phyloP scores from a whole-genome alignment of 2,329 filamentous ascomycete genomes.

The Colletotrichum coccodes region DNA sequence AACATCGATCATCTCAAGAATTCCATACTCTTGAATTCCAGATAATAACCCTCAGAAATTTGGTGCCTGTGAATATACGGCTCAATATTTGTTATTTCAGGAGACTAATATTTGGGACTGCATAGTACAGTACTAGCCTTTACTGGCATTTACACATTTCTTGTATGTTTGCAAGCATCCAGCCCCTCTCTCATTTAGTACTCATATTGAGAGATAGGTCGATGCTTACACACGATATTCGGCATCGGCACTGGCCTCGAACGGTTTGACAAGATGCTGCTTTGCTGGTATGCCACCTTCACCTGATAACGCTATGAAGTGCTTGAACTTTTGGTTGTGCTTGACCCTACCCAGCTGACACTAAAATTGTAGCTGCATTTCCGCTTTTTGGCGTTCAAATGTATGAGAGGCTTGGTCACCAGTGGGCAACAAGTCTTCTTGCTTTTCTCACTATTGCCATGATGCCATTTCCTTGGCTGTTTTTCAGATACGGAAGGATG shows the following conservation, averaged over 20 bases:
- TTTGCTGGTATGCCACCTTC: conserved; percentile 69
- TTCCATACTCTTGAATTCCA: no score
- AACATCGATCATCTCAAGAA: no score
- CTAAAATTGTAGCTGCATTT: conserved; percentile 67
- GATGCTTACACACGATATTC: conserved; percentile 83
- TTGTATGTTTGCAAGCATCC: conserved; percentile 64
- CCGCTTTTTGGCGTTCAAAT: conserved; percentile 79
- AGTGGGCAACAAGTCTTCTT: conserved; percentile 73
- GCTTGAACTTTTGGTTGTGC: neutral
- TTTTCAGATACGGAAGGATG: conserved; percentile 68
- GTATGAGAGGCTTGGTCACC: conserved; percentile 74
- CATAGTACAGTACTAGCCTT: conserved; percentile 79
- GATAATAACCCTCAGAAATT: no score
- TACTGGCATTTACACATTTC: conserved; percentile 86
- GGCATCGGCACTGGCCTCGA: conserved; percentile 84
- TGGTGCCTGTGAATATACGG: no score
- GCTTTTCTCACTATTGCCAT: conserved; percentile 70
- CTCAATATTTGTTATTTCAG: no score
- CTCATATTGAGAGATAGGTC: conserved; percentile 53
- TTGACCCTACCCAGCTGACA: no score
- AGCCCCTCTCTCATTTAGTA: neutral
- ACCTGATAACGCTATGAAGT: neutral
- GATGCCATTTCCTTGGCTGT: conserved; percentile 72
- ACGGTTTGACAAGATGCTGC: conserved; percentile 79
- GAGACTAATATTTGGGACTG: conserved; percentile 43